Base-by-base conservation (phyloP, 192 early-diverging fungal genomes). In the Coemansia sp. region DNA sequence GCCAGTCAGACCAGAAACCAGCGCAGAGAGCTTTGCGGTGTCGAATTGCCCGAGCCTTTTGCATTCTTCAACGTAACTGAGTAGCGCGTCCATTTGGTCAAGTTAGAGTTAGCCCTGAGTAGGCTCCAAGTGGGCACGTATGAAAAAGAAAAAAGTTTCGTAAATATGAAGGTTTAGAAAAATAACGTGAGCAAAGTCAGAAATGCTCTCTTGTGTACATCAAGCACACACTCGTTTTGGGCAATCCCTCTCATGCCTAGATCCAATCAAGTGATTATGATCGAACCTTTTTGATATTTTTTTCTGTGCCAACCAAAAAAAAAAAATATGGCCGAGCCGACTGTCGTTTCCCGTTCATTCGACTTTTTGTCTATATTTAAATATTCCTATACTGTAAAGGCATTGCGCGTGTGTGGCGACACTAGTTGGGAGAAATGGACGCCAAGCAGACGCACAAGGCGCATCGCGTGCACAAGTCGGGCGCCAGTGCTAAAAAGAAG, bases 401-500 rank as follows among this genome's bases (percentile, higher is more conserved):
- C 47, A 50, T 50, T 50, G n/a, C 8, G 7, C 19, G 19, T n/a
- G 44, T 47, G n/a, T 21, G 47, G 47, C 47, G 47, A 50, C 47
- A 21, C 8, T 21, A 50, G 47, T 50, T 50, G 47, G 47, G 47
- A 50, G 47, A 50, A 64, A 90, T 89, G 88, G 88, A 89, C 43
- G 64, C 62, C 21, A 87, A 88, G 64, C 86, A 85, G 75, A 72
- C 78, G 38, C 88, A 94, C 71, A 99, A 97, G 85, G 77, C 93
- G 47, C 95, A 98, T 83, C 73, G 91, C 66, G 87, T 88, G 69
- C 88, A 86, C 64, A 91, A 94, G 79, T 79, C 92, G 14, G 96
- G 96, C n/a, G 89, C 90, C 63, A 94, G 93, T 64, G 93, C 88
- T 52, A 92, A 94, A 38, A 90, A 92, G 69, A 92, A 93, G 76